These are phyloP conservation scores for Aspergillus coremiiformis DNA, from an alignment of 495 filamentous ascomycete genomes.

Conservation along the genomic window DNA sequence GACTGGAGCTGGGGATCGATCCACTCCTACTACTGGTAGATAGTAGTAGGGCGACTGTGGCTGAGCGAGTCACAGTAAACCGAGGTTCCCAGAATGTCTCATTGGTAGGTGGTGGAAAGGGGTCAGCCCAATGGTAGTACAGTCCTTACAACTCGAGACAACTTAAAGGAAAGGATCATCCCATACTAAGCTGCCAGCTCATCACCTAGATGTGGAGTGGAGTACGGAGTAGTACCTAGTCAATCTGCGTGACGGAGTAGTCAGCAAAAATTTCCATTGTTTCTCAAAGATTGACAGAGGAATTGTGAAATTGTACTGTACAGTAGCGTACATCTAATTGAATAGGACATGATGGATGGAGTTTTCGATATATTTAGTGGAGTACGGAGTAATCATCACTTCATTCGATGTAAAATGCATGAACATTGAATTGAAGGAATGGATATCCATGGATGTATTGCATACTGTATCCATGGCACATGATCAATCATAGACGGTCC, in stretches of 20 bases:
- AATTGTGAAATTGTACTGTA: background rate
- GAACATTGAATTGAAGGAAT: background rate
- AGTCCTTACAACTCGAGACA: background rate
- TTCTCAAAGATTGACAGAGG: background rate
- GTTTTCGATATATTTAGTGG: background rate
- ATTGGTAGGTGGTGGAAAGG: conserved; percentile 11
- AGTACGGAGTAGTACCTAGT: background rate
- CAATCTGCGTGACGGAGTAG: too few relatives aligned
- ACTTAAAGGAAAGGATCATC: conserved; percentile 6
- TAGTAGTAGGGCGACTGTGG: conserved; percentile 8
- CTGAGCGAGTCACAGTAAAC: conserved; percentile 9
- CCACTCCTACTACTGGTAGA: too few relatives aligned
- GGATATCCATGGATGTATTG: background rate
- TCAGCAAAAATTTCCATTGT: conserved; percentile 4
- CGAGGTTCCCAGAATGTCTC: conserved; percentile 9
- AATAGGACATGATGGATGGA: background rate
- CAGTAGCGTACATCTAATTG: too few relatives aligned
- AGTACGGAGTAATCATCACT: background rate
- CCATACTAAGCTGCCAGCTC: conserved; percentile 16
- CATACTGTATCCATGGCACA: background rate
- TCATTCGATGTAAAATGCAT: background rate
- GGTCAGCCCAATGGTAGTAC: conserved; percentile 12
- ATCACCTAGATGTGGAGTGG: conserved; percentile 14
- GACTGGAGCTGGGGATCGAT: conserved; percentile 6
- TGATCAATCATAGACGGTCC: background rate